Evolutionary conservation across 2,329 filamentous ascomycete genomes (phyloP).

Genomic region (Beauveria asiatica): DNA sequence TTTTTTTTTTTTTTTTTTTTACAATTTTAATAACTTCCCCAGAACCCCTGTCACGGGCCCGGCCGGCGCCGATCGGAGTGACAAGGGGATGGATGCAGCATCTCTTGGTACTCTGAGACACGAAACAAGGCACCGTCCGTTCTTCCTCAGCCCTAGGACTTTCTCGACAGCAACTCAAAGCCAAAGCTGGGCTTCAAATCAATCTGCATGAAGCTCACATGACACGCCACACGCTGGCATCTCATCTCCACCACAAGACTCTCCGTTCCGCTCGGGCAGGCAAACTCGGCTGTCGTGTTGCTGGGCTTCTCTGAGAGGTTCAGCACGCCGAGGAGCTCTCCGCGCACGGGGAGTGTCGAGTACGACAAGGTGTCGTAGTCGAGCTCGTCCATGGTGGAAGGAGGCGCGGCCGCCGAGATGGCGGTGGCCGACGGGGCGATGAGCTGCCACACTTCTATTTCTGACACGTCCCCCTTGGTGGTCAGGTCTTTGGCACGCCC

Average conservation of each 20-base stretch:
- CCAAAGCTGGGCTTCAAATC: slow-evolving; percentile 3
- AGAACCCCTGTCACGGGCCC: too few species aligned
- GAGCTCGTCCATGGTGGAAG: slow-evolving; percentile 2
- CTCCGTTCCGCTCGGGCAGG: neutral
- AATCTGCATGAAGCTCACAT: slow-evolving; percentile 7
- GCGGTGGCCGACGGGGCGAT: neutral
- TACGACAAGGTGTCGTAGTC: slow-evolving; percentile 7
- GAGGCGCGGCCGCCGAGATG: neutral
- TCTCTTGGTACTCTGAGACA: too few species aligned
- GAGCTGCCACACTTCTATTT: slow-evolving; percentile 5
- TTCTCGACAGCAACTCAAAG: slow-evolving; percentile 3
- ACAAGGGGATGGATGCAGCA: too few species aligned
- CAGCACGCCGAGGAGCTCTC: slow-evolving; percentile 8
- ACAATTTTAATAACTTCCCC: too few species aligned
- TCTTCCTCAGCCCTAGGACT: neutral
- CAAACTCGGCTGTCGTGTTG: neutral
- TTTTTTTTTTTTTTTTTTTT: too few species aligned
- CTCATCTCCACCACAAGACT: slow-evolving; percentile 6
- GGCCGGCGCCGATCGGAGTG: too few species aligned
- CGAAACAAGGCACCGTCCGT: too few species aligned
- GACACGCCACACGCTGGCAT: slow-evolving; percentile 9
- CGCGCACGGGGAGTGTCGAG: slow-evolving; percentile 5
- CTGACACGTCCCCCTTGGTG: slow-evolving; percentile 5
- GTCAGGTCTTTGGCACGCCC: neutral
- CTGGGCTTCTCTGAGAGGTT: neutral